phyloP scores from a whole-genome alignment of 2,329 filamentous ascomycete species.

The Tricladium varicosporioides region DNA sequence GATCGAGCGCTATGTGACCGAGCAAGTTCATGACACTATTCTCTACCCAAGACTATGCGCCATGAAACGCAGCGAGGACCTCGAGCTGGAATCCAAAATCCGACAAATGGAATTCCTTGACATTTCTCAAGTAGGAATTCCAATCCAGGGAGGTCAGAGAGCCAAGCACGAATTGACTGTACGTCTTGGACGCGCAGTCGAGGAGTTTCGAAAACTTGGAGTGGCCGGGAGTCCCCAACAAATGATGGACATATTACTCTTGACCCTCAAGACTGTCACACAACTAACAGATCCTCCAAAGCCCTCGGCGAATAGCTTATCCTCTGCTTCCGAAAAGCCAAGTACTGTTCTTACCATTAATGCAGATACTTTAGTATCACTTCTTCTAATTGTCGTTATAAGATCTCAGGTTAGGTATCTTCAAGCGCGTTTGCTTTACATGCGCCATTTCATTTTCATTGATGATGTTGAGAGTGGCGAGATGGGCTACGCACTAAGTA shows the following conservation, averaged over 20 bases:
- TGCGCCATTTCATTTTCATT: constrained; percentile 96
- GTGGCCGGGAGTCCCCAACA: constrained; percentile 47
- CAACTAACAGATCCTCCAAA: constrained; percentile 55
- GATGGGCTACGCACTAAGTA: constrained; percentile 93
- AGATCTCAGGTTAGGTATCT: constrained; percentile 83
- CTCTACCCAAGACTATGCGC: constrained; percentile 80
- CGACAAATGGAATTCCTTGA: constrained; percentile 92
- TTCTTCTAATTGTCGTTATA: constrained; percentile 90
- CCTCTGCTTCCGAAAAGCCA: constrained; percentile 37
- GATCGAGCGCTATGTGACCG: constrained; percentile 91
- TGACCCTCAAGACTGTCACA: constrained; percentile 74
- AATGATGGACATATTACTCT: constrained; percentile 37
- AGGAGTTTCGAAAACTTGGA: constrained; percentile 89
- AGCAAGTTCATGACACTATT: constrained; percentile 82
- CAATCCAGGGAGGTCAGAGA: constrained; percentile 72
- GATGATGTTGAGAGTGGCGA: constrained; percentile 97
- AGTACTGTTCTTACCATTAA: constrained; percentile 60
- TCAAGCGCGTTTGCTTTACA: constrained; percentile 87
- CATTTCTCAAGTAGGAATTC: constrained; percentile 89
- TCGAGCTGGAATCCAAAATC: constrained; percentile 85
- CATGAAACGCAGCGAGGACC: constrained; percentile 77
- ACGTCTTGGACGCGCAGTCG: constrained; percentile 74
- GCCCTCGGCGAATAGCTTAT: constrained; percentile 25
- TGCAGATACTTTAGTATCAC: constrained; percentile 88
- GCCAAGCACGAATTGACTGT: constrained; percentile 80